Evolutionary conservation across 768 basidiomycete species (phyloP), one percentile per base, ranked within the genome.

Genomic region (Panus rudis): DNA sequence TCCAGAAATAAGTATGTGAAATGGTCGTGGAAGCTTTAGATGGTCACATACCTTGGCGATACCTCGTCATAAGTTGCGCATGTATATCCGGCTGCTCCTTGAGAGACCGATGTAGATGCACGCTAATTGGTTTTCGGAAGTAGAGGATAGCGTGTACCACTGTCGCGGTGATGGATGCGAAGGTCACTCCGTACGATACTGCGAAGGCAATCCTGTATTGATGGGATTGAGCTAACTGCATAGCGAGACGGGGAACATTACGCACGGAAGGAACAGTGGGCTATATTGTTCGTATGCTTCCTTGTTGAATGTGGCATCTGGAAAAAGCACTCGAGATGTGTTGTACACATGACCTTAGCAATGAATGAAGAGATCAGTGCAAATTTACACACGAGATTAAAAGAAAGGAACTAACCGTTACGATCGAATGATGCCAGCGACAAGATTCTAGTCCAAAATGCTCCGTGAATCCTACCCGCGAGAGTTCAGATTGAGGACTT

Each of bases 11-110:
- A 4, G 39, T 24, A 21, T 30, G 39, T 40, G 22, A 33, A 34
- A 24, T 19, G 26, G 20, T 34, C 21, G n/a, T 21, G 28, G n/a
- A 17, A 17, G 39, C 16, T 4, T 20, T 4, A 4, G 16, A 21
- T 21, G 21, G 17, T 10, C 24, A 24, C 48, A n/a, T 28, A 50
- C 53, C 50, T 52, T 53, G 52, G 3, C 43, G 52, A 31, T 56
- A 56, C 31, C 48, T 45, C 16, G 57, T 51, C 74, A 75, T 75
- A 17, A 73, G 57, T 35, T 67, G 59, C 7, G 69, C 66, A 41
- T 75, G 74, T 42, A 75, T 64, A 48, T 75, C 73, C 4, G 72
- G 71, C 40, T 72, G 70, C 46, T 73, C 73, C 31, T 55, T 53
- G 38, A 71, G 54, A n/a, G 69, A 63, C 23, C 70, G 54, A 42